Evolutionary conservation across 2,329 filamentous ascomycete genomes (phyloP), one percentile per base, ranked within the genome.

Genomic region (Daldinia sp.): DNA sequence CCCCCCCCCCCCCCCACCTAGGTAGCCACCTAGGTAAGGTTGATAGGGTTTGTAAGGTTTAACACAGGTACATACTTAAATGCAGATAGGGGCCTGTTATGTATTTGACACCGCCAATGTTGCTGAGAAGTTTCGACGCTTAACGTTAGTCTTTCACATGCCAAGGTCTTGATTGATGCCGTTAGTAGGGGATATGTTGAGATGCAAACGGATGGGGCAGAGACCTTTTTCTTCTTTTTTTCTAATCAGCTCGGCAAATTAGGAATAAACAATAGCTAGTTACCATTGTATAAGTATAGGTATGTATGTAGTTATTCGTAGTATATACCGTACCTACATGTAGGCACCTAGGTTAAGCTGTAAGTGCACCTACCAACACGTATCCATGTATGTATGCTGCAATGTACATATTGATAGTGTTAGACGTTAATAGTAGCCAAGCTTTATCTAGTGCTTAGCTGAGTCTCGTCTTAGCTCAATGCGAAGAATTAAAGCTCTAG

Each of bases 381-480:
- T 32, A 32, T 11, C 29, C 29, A 11, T 32, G 29, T 43, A 43
- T 17, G 13, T 47, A 29, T 25, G 15, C 4, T 47, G 23, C 6
- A 5, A 47, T 15, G 11, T 32, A 32, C 6, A 17, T 29, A 21
- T 32, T 45, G 39, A 27, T 45, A 15, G 13, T 27, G 27, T 21
- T 10, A 13, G 25, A 30, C n/a, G 27, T 48, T 48, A 48, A 48
- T 8, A 17, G 21, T 4, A 35, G 43, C 21, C 56, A 34, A 64
- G 29, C 48, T 61, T 61, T 57, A 39, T 19, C 37, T 32, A 52
- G 34, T 35, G 48, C 25, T 35, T 32, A 13, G 19, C 15, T 34
- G n/a, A 35, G 47, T 23, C 47, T 30, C 15, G 21, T 32, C 19
- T 8, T 48, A 43, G 45, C 45, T 29, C 19, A 27, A 19, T 11